Evolutionary conservation across 116 monocot genomes (phyloP), one percentile per base, ranked within the genome.

Genomic region (Thalassia testudinum): DNA sequence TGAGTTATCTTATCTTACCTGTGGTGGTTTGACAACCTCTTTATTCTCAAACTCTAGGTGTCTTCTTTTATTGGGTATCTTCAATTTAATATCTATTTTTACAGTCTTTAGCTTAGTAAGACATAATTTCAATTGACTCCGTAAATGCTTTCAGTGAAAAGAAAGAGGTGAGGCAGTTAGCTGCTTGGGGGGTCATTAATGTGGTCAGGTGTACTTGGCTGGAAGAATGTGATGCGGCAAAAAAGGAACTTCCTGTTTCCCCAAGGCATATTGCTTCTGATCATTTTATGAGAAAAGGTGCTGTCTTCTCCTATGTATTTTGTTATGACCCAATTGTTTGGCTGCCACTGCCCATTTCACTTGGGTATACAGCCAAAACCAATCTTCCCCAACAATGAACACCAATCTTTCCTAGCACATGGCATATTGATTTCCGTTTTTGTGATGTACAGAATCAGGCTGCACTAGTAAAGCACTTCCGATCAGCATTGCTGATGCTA

Each of bases 91-190:
- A n/a, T 40, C 40, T 40, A 8, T 40, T 40, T 40, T 40, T 40
- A 8, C 40, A n/a, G n/a, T n/a, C n/a, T n/a, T n/a, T n/a, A n/a
- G n/a, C n/a, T n/a, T n/a, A n/a, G n/a, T n/a, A n/a, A n/a, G n/a
- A n/a, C n/a, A n/a, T n/a, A n/a, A n/a, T n/a, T n/a, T n/a, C n/a
- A n/a, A n/a, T n/a, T n/a, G 21, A n/a, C n/a, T n/a, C n/a, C n/a
- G n/a, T n/a, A n/a, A n/a, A n/a, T n/a, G n/a, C n/a, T n/a, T 52
- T 20, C 57, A 97, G 97, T 47, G 97, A 97, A 77, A 89, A 72
- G 66, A 88, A 68, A 60, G 97, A 97, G 66, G 72, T 89, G 21
- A 79, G 97, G 52, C 67, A 63, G 15, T 68, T 97, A 45, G 85
- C 85, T 69, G 63, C 79, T 57, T 85, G 62, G 65, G 97, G 97